Evolutionary conservation across 2,329 filamentous ascomycete species (phyloP), one percentile per base, ranked within the genome.

Genomic region (Penicillium sp.): DNA sequence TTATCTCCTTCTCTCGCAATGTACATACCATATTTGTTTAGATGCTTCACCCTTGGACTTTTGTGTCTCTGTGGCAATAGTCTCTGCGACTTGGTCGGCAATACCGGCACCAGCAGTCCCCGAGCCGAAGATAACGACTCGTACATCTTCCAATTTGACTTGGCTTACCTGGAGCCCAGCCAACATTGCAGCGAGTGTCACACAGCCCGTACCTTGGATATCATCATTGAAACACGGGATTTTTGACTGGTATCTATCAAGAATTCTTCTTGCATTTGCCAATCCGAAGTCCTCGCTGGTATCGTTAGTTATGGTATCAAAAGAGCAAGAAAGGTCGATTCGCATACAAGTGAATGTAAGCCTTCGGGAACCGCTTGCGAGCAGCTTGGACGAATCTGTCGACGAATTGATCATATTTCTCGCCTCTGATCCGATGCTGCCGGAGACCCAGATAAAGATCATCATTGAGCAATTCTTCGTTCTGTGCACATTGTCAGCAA

Each of bases 191-290:
- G 91, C 91, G 0, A 96, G 80, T 0, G 91, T 93, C 1, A 96
- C 90, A 55, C 89, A 93, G 0, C 91, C 91, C 0, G 91, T 96
- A 1, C 91, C 91, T 70, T 96, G 91, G 0, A 96, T 86, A 69
- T 96, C 91, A 55, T 96, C 91, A 65, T 96, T 96, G 79, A 96
- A 96, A 70, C 90, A 95, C 0, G 91, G 81, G 7, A 93, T 86
- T 46, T 88, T 67, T 0, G 86, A 80, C 1, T 87, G 83, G 64
- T 94, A 96, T 34, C 79, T 82, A 56, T 96, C 89, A 0, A 96
- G 78, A 2, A 96, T 82, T 3, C 89, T 82, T 29, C 88, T 80
- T 0, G 90, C 89, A 65, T 96, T 96, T 1, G 72, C 72, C 0
- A 95, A 74, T 0, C 90, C 91, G 74, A 96, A 95, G 67, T 96